Base-by-base conservation (phyloP, 306 rosid genomes). In the Benincasa hispida region DNA sequence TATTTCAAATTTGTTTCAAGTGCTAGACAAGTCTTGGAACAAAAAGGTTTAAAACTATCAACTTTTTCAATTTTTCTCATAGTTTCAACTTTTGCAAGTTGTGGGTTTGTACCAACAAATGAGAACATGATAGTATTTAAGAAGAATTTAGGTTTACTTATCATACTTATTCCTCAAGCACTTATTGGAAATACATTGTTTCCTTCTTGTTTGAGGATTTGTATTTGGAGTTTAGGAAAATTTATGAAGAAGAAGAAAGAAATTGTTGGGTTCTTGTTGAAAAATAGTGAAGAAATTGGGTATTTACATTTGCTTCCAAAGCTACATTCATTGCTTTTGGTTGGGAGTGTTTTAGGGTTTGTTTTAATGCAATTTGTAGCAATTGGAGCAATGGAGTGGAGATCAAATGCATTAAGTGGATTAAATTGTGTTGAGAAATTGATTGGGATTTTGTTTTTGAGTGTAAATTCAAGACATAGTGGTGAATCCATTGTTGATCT, bases 71-170 rank as follows among this genome's bases (percentile, higher is more conserved):
- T 87, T 19, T 89, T 89, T 75, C 75, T 84, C 19, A 12, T 79
- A 17, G 92, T 87, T 62, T 90, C 98, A 1, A 75, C 89, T 15
- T 85, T 90, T 27, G 67, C 96, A 1, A 89, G 77, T 6, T 90
- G 96, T 53, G 98, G 96, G 8, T 92, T 80, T 59, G 17, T 90
- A n/a, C 98, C 96, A 11, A 89, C 93, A 1, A 92, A 92, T 35
- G 96, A 92, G 79, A 90, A 88, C 74, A 82, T 92, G 91, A 80
- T 86, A 1, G 81, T 87, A 42, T 92, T 92, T 86, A 90, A 83
- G 73, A 81, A 89, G 18, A 85, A 89, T 28, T 86, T 94, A 9
- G 92, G 98, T 2, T 85, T 92, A 39, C 82, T 90, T 0, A 74
- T 86, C 2, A 76, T 92, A 39, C 63, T 92, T 0, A 42, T 87